Evolutionary conservation across 2,329 filamentous ascomycete genomes (phyloP), one percentile per base, ranked within the genome.

Genomic region (Paramyrothecium sp.): DNA sequence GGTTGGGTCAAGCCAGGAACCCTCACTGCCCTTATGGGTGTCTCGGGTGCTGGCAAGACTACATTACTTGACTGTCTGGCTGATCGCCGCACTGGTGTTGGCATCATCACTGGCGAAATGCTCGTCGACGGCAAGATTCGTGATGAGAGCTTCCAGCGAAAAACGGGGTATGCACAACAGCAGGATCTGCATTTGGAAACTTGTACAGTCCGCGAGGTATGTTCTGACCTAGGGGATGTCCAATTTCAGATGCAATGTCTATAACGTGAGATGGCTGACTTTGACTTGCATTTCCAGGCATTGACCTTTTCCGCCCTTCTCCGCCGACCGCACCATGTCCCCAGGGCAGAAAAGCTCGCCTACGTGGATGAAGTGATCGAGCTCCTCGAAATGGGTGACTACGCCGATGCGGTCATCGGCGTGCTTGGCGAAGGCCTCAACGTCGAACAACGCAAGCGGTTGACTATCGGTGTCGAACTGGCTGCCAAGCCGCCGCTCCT

Each of bases 1-100:
- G 87, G 87, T 16, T 89, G 85, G 84, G 85, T 89, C 58, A 87
- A 89, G 70, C 87, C 87, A 11, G 87, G 87, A 55, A 89, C 86
- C 33, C 72, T 88, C 50, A 89, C 86, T 22, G 87, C 85, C 30
- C 77, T 89, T 2, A 89, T 89, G 86, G 85, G 60, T 21, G 58
- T 56, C n/a, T 59, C 61, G 10, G 63, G 63, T 30, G 63, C 63
- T 22, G 63, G 87, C 54, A 89, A 89, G 68, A 89, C 87, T 1
- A 89, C 87, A 3, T 76, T 89, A 41, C 72, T 89, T 49, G 58
- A 61, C 30, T 84, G 85, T 12, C 77, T 89, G 54, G 87, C 87
- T 47, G 86, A 83, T 53, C 84, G 87, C 65, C 84, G 87, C 65
- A 83, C 85, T 11, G 88, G 85, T 2, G 87, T 88, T 81, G 87